Percentiles rank a stretch among this genome's conserved stretches.
Evolutionary conservation across 2,329 filamentous ascomycete species (phyloP).

Genomic region (Myriosclerotinia curreyana): DNA sequence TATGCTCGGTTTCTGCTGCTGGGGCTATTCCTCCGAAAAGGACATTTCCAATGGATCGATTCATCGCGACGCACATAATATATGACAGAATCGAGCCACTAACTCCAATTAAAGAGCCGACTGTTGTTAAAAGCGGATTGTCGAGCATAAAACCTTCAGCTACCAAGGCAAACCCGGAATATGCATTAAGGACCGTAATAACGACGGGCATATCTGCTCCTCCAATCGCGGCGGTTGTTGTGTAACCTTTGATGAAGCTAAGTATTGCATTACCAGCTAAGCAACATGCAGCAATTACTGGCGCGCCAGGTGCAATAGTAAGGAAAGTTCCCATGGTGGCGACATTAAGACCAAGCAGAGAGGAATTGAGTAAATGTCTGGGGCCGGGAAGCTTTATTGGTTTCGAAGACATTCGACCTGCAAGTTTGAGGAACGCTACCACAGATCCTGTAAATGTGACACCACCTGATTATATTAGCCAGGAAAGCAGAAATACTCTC

Average conservation of each 20-base stretch:
- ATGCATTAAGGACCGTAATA: constrained; percentile 86
- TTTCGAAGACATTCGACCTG: constrained; percentile 75
- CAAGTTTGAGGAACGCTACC: constrained; percentile 84
- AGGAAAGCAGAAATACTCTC: neutral
- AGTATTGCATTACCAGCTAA: constrained; percentile 72
- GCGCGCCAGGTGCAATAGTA: constrained; percentile 75
- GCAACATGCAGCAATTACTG: constrained; percentile 73
- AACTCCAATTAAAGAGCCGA: constrained; percentile 83
- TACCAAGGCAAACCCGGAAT: constrained; percentile 85
- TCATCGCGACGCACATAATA: constrained; percentile 88
- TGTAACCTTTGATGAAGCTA: constrained; percentile 83
- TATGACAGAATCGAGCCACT: constrained; percentile 87
- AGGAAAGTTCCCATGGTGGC: constrained; percentile 83
- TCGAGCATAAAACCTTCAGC: constrained; percentile 91
- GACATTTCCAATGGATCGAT: constrained; percentile 83
- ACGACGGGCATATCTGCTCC: constrained; percentile 94
- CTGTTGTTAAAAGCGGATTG: constrained; percentile 78
- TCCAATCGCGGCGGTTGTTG: constrained; percentile 82
- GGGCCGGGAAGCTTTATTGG: constrained; percentile 67
- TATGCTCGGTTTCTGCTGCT: constrained; percentile 60
- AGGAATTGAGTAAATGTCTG: constrained; percentile 72
- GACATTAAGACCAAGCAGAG: constrained; percentile 70
- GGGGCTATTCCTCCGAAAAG: constrained; percentile 78
- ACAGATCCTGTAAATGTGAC: constrained; percentile 90
- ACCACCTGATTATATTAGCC: constrained; percentile 49